These are phyloP conservation scores for Oxytropis ochrocephala DNA, from an alignment of 306 rosid species.

Conservation along the genomic window DNA sequence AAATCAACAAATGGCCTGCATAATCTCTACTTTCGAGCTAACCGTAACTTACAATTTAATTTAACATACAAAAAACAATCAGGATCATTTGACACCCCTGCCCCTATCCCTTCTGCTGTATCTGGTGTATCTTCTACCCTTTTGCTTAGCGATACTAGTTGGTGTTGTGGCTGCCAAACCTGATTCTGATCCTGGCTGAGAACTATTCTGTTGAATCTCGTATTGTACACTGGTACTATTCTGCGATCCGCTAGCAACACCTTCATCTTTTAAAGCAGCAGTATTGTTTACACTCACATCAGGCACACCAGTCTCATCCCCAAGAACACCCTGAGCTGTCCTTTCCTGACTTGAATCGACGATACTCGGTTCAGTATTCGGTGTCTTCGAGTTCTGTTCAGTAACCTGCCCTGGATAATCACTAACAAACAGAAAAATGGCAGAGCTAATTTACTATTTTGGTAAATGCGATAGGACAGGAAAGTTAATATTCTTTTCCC, in stretches of 20 bases:
- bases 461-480: neutral
- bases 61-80: slow-evolving; percentile 19
- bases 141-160: slow-evolving; percentile 28
- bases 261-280: slow-evolving; percentile 21
- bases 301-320: slow-evolving; percentile 38
- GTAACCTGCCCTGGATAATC: slow-evolving; percentile 23
- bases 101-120: slow-evolving; percentile 40
- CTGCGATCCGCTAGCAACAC: slow-evolving; percentile 40
- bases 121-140: slow-evolving; percentile 40
- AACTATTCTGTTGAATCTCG: slow-evolving; percentile 33
- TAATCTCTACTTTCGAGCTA: slow-evolving; percentile 35
- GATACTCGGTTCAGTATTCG: slow-evolving; percentile 18
- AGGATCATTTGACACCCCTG: slow-evolving; percentile 41
- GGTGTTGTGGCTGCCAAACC: slow-evolving; percentile 18
- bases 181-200: slow-evolving; percentile 32
- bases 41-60: slow-evolving; percentile 30
- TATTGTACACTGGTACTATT: slow-evolving; percentile 42
- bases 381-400: slow-evolving; percentile 28
- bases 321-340: slow-evolving; percentile 20
- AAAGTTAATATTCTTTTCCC: neutral
- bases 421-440: slow-evolving; percentile 41
- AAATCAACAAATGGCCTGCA: slow-evolving; percentile 35
- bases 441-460: neutral
- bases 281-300: slow-evolving; percentile 19
- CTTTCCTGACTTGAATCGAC: slow-evolving; percentile 29